These are phyloP conservation scores for Knufia petricola DNA, from an alignment of 2,329 filamentous ascomycete genomes.

Conservation along the genomic window DNA sequence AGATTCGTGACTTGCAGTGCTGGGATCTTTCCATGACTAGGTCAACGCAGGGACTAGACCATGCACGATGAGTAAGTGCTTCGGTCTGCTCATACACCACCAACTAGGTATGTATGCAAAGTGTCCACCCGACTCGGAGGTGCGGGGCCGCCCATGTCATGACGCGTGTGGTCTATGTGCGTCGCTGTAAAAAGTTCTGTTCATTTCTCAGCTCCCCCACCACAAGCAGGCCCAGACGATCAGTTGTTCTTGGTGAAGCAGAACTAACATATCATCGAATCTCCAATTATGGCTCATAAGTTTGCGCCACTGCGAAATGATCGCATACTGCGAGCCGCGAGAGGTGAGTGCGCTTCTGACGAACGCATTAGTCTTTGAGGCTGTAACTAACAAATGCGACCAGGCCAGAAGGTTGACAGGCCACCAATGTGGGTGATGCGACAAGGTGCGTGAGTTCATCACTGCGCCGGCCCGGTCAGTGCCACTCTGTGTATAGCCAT, in stretches of 20 bases:
- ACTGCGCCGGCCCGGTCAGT: constrained; percentile 15
- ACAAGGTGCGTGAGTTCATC: constrained; percentile 56
- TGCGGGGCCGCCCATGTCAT: too few species aligned
- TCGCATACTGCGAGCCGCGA: constrained; percentile 76
- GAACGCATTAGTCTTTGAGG: too few species aligned
- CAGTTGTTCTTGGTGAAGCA: neutral
- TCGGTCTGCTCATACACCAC: too few species aligned
- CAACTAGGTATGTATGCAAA: too few species aligned
- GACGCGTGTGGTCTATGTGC: too few species aligned
- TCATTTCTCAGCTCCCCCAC: too few species aligned
- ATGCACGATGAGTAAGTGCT: too few species aligned
- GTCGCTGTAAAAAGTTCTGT: too few species aligned
- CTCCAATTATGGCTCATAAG: constrained; percentile 13
- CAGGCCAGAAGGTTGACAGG: constrained; percentile 76
- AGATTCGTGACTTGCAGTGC: too few species aligned
- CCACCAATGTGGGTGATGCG: constrained; percentile 99
- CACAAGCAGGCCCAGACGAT: neutral
- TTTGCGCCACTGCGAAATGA: constrained; percentile 38
- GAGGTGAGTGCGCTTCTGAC: constrained; percentile 48
- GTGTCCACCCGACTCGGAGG: too few species aligned
- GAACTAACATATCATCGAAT: neutral
- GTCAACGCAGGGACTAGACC: too few species aligned
- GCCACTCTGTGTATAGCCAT: constrained; percentile 10
- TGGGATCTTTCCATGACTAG: too few species aligned
- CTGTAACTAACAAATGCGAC: neutral